Base-by-base conservation (phyloP, 2,329 filamentous ascomycete genomes). In the Colletotrichum cuscutae region DNA sequence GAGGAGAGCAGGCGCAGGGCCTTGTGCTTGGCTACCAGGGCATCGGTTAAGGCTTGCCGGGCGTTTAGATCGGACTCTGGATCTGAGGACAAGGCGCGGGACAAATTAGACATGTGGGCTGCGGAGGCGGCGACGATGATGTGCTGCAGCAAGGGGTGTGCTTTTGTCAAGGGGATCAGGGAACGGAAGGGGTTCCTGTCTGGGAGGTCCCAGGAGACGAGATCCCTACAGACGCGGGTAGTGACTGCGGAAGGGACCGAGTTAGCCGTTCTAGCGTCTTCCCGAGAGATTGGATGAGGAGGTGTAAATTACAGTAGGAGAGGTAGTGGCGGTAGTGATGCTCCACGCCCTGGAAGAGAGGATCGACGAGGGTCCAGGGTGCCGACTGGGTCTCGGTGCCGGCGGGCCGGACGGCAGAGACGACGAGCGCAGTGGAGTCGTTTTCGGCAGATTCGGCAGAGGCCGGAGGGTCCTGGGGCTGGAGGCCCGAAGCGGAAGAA, bases 301-400 rank as follows among this genome's bases (percentile, higher is more conserved):
- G 35, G 60, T 65, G 19, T 9, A n/a, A 76, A 80, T 68, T 79
- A 85, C 83, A 85, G 74, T 85, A 85, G 60, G 80, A 80, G 60
- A 85, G 78, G 70, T 85, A 85, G 75, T 83, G 79, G 15, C 83
- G 80, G 71, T 84, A 79, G 57, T 80, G 37, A 87, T 84, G 46
- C 86, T 86, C 37, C 85, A 91, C 75, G 84, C 90, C 82, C 89
- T 92, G 83, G 73, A 82, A 84, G 37, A 85, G 73, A 60, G 83
- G 84, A 75, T 86, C 85, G 60, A 84, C 80, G 65, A 88, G 79
- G 24, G 79, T 77, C 80, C 83, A 83, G 5, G 85, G 81, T 42
- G 76, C 76, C n/a, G 78, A 76, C 57, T 69, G 70, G 70, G 65
- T 64, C 53, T 61, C 73, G 69, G 76, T 65, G 54, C 75, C 67